A percentile compares a stretch with the other conserved stretches of the same genome.
These are phyloP conservation scores for Diaporthe ilicicola DNA, from an alignment of 2,329 filamentous ascomycete genomes.

Conservation along the genomic window DNA sequence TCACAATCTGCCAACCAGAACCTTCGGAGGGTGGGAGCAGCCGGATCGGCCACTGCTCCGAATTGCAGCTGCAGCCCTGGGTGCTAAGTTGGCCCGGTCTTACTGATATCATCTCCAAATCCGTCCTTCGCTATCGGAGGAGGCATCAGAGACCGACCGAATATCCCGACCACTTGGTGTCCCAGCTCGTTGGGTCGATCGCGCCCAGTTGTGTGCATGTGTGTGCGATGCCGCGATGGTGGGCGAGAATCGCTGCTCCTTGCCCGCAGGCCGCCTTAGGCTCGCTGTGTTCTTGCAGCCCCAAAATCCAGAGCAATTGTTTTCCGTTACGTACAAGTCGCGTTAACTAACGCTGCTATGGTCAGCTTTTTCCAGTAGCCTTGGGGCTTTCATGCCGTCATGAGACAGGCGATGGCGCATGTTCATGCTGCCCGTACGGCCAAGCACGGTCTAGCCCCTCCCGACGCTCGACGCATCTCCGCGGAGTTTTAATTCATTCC, in stretches of 20 bases:
- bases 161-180: neutral
- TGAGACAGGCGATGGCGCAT: conserved; percentile 24
- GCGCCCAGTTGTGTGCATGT: neutral
- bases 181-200: conserved; percentile 5
- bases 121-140: conserved; percentile 5
- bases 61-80: neutral
- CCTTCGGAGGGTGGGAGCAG: neutral
- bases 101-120: neutral
- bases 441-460: neutral
- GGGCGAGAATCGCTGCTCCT: neutral
- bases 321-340: conserved; percentile 33
- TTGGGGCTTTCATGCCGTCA: conserved; percentile 23
- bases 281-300: neutral
- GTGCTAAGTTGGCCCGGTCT: neutral
- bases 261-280: neutral
- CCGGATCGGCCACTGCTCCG: neutral
- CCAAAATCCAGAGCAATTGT: neutral
- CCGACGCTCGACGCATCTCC: conserved; percentile 17
- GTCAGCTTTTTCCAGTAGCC: conserved; percentile 5
- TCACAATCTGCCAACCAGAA: neutral
- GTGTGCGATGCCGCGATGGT: neutral
- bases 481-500: conserved; percentile 17
- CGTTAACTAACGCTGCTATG: conserved; percentile 8
- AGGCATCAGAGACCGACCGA: neutral
- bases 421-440: conserved; percentile 11